A percentile compares a stretch with the other conserved stretches of the same genome.
These are phyloP conservation scores for Calocybe gambosa DNA, from an alignment of 1,284 basidiomycete genomes.

Conservation along the genomic window DNA sequence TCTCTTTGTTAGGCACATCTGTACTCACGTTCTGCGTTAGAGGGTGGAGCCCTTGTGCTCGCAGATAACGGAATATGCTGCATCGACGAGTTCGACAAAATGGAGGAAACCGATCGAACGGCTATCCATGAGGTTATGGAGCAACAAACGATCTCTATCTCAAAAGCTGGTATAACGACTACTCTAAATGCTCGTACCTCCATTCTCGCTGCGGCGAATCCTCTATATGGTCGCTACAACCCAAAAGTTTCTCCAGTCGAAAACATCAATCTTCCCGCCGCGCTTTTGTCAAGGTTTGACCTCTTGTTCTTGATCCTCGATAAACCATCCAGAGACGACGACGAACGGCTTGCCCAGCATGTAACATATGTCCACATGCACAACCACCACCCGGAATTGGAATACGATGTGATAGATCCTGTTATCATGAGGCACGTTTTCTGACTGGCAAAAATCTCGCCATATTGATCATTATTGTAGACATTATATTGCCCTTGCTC, in stretches of 20 bases:
- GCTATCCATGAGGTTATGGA: constrained; percentile 99
- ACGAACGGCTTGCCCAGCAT: constrained; percentile 94
- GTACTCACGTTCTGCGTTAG: constrained; percentile 36
- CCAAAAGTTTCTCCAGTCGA: constrained; percentile 96
- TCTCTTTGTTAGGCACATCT: neutral
- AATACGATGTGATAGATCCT: constrained; percentile 82
- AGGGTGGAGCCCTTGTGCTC: constrained; percentile 97
- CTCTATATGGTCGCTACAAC: constrained; percentile 97
- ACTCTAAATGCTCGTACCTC: constrained; percentile 98
- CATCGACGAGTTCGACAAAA: constrained; percentile 99
- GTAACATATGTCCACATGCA: constrained; percentile 99
- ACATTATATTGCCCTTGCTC: constrained; percentile 95
- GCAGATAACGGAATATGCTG: constrained; percentile 99
- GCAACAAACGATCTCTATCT: constrained; percentile 99
- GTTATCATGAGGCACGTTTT: constrained; percentile 71
- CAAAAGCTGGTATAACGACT: constrained; percentile 98
- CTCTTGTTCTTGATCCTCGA: constrained; percentile 96
- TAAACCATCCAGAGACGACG: constrained; percentile 90
- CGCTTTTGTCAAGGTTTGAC: constrained; percentile 93
- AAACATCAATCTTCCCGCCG: constrained; percentile 98
- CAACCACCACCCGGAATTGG: constrained; percentile 81
- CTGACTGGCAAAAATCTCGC: neutral
- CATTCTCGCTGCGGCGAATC: constrained; percentile 97
- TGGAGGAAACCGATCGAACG: constrained; percentile 97
- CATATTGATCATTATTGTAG: constrained; percentile 31